A percentile compares a stretch with the other conserved stretches of the same genome.
phyloP scores from a whole-genome alignment of 2,329 filamentous ascomycete genomes.

The Colletotrichum spinosum region DNA sequence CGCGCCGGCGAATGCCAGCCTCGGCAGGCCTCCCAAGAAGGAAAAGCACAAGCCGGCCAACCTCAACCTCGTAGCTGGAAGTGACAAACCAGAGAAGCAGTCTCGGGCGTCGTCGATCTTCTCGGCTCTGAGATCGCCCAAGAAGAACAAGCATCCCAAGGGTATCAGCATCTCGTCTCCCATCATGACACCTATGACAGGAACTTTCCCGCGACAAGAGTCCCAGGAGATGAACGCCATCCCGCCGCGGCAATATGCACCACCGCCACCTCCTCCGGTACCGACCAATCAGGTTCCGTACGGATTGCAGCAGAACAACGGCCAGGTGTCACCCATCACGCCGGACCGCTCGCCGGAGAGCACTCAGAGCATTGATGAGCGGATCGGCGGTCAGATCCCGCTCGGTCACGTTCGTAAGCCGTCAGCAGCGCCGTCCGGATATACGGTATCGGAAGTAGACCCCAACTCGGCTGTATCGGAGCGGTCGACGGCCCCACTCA shows the following conservation, averaged over 20 bases:
- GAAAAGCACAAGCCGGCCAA: slow-evolving; percentile 61
- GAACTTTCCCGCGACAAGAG: slow-evolving; percentile 66
- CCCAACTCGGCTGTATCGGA: slow-evolving; percentile 65
- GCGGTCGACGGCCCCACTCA: slow-evolving; percentile 61
- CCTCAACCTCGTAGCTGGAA: slow-evolving; percentile 56
- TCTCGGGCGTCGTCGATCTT: slow-evolving; percentile 70
- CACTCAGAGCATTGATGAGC: slow-evolving; percentile 67
- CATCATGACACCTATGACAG: slow-evolving; percentile 73
- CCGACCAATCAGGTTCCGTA: slow-evolving; percentile 59
- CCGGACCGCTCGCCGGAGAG: slow-evolving; percentile 61
- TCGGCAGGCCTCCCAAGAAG: slow-evolving; percentile 52
- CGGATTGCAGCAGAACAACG: slow-evolving; percentile 45
- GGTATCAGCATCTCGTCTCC: slow-evolving; percentile 72
- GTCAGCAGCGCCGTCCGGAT: slow-evolving; percentile 45
- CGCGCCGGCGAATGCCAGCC: slow-evolving; percentile 46
- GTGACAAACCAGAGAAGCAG: slow-evolving; percentile 57
- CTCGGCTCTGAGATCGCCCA: slow-evolving; percentile 71
- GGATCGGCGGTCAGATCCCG: slow-evolving; percentile 57
- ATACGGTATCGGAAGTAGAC: slow-evolving; percentile 53
- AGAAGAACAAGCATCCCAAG: slow-evolving; percentile 63
- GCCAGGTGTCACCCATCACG: slow-evolving; percentile 56
- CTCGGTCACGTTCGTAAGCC: slow-evolving; percentile 50
- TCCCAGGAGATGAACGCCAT: slow-evolving; percentile 69
- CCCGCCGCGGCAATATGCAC: slow-evolving; percentile 68
- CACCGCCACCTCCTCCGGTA: slow-evolving; percentile 67